These are phyloP conservation scores for Colletotrichum graminicola DNA, from an alignment of 2,329 filamentous ascomycete genomes.

Conservation along the genomic window DNA sequence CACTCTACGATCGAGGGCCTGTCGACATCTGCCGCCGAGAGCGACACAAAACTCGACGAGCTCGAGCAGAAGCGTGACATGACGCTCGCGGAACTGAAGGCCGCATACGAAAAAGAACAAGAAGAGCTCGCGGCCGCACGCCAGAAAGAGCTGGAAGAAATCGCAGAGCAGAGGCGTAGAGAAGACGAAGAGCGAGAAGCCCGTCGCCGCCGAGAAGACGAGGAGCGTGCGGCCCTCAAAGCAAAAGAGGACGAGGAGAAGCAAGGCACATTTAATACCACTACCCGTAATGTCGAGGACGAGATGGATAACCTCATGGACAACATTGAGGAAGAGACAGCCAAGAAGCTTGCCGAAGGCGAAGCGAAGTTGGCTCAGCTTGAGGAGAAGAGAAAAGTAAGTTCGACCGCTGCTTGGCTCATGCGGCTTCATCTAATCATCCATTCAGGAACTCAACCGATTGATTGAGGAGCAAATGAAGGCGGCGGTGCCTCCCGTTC, in stretches of 20 bases:
- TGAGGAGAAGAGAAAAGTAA: constrained; percentile 51
- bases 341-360: constrained; percentile 48
- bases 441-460: constrained; percentile 56
- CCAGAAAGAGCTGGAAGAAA: constrained; percentile 48
- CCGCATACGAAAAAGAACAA: constrained; percentile 50
- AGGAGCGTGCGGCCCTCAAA: constrained; percentile 47
- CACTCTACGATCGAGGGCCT: constrained; percentile 53
- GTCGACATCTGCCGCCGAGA: constrained; percentile 46
- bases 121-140: constrained; percentile 49
- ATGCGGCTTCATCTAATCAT: constrained; percentile 20
- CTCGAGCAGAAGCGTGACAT: constrained; percentile 55
- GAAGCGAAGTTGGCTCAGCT: constrained; percentile 50
- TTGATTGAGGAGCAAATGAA: constrained; percentile 57
- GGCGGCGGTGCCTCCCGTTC: constrained; percentile 48
- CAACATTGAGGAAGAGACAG: constrained; percentile 50
- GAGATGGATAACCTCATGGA: constrained; percentile 53
- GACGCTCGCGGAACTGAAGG: constrained; percentile 49
- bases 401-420: background rate
- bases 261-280: constrained; percentile 47
- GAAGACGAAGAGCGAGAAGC: constrained; percentile 58
- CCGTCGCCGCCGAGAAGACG: constrained; percentile 53
- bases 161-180: constrained; percentile 52
- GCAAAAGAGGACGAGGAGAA: constrained; percentile 50
- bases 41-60: constrained; percentile 54
- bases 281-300: constrained; percentile 51